phyloP scores from a whole-genome alignment of 179 eudicot species.

The Corrigiola litoralis region DNA sequence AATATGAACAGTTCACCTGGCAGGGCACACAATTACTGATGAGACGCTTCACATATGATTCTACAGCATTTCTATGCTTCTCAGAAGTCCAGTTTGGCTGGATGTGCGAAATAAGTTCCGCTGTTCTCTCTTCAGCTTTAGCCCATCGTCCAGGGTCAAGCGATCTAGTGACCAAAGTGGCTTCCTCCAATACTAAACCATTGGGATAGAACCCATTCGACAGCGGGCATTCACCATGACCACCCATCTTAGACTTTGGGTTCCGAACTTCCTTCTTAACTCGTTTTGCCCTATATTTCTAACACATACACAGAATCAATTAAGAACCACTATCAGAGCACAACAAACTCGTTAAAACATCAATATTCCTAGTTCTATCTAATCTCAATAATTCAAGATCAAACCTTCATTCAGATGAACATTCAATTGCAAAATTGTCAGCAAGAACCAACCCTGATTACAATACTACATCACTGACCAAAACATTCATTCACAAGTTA shows the following conservation, averaged over 20 bases:
- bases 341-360: background rate
- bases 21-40: slow-evolving; percentile 44
- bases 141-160: slow-evolving; percentile 47
- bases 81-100: slow-evolving; percentile 52
- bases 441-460: too few relatives aligned
- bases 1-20: slow-evolving; percentile 32
- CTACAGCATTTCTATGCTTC: slow-evolving; percentile 52
- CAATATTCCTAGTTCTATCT: background rate
- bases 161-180: slow-evolving; percentile 29
- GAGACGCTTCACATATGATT: slow-evolving; percentile 46
- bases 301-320: background rate
- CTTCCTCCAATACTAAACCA: slow-evolving; percentile 44
- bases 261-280: background rate
- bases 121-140: slow-evolving; percentile 48
- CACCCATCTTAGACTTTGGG: slow-evolving; percentile 36
- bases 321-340: background rate
- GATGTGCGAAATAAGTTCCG: slow-evolving; percentile 40
- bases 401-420: too few relatives aligned
- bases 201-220: slow-evolving; percentile 34
- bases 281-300: slow-evolving; percentile 2
- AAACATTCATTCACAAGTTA: too few relatives aligned
- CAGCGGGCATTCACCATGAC: slow-evolving; percentile 23
- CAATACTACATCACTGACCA: too few relatives aligned
- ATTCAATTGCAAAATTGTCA: too few relatives aligned
- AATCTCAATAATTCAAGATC: too few relatives aligned